A percentile compares a stretch with the other conserved stretches of the same genome.
These are phyloP conservation scores for Escallonia herrerae DNA, from an alignment of 129 eudicot genomes.

Conservation along the genomic window DNA sequence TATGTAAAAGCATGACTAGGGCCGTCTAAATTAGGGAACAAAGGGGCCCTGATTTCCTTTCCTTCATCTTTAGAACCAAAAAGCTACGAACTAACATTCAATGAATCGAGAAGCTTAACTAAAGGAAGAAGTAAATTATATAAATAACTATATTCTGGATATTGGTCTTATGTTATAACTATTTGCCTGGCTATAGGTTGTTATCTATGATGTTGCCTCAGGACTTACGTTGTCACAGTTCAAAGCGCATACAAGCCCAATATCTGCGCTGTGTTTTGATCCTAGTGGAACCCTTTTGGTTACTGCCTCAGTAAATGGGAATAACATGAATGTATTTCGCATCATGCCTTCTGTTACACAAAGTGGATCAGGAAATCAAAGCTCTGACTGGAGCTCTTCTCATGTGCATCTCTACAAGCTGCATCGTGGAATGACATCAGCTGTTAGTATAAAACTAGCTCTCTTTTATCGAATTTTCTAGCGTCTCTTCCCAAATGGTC, in stretches of 20 bases:
- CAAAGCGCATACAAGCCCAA: constrained; percentile 46
- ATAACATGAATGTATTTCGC: constrained; percentile 42
- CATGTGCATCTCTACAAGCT: constrained; percentile 56
- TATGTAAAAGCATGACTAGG: too few species aligned
- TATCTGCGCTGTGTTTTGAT: constrained; percentile 53
- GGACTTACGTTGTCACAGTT: constrained; percentile 42
- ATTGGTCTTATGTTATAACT: not conserved
- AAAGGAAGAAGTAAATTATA: not conserved
- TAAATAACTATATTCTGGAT: not conserved
- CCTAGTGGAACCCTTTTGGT: constrained; percentile 60
- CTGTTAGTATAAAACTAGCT: constrained; percentile 38
- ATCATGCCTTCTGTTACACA: constrained; percentile 40
- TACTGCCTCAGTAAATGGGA: constrained; percentile 58
- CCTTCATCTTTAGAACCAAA: not conserved
- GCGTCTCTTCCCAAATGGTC: constrained; percentile 3
- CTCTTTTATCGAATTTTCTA: not conserved
- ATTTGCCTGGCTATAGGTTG: constrained; percentile 32
- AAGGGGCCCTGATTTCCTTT: not conserved
- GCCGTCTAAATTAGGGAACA: too few species aligned
- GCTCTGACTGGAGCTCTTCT: constrained; percentile 41
- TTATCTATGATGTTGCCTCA: constrained; percentile 42
- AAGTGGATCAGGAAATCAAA: constrained; percentile 28
- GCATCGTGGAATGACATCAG: constrained; percentile 48
- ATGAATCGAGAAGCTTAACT: not conserved
- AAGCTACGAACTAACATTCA: not conserved